Conservation (phyloP, 164 flowering plant genomes). For the Aristolochia fimbriata region DNA sequence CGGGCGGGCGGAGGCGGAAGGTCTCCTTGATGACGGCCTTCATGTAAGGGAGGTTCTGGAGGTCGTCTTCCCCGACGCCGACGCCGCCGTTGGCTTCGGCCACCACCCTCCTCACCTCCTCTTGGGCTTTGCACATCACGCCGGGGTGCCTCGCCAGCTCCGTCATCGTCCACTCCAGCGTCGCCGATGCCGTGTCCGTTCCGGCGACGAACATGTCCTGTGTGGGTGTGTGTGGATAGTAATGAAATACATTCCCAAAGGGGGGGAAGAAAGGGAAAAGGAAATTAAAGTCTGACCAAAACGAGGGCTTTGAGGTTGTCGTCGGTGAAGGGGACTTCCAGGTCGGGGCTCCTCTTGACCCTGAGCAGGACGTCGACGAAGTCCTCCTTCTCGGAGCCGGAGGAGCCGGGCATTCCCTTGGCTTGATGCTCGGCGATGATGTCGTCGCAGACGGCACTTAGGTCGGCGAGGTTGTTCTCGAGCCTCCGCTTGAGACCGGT, state of each 20-base stretch:
- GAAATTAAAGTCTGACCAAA: conserved; percentile 26
- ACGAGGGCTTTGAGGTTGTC: conserved; percentile 54
- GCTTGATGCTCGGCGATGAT: conserved; percentile 24
- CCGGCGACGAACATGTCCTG: conserved; percentile 70
- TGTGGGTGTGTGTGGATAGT: no score
- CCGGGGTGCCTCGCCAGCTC: conserved; percentile 35
- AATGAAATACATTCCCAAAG: no score
- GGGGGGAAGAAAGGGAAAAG: no score
- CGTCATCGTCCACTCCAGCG: conserved; percentile 52
- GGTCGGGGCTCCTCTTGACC: conserved; percentile 22
- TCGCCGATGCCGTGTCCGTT: conserved; percentile 46
- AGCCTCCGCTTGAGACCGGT: conserved; percentile 35
- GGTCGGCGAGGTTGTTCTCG: conserved; percentile 20
- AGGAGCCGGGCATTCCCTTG: background rate
- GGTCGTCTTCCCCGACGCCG: conserved; percentile 8
- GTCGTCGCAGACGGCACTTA: conserved; percentile 36
- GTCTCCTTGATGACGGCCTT: conserved; percentile 17
- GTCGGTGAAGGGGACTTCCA: conserved; percentile 42
- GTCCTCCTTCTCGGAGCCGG: conserved; percentile 20
- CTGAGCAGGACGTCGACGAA: conserved; percentile 43
- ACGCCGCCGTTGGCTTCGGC: background rate
- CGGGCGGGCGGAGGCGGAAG: conserved; percentile 34
- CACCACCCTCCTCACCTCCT: conserved; percentile 23
- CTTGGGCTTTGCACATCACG: conserved; percentile 35
- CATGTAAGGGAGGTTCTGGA: conserved; percentile 1